These are phyloP conservation scores for Candida ipomoeae DNA, from an alignment of 805 yeast species.

Conservation along the genomic window DNA sequence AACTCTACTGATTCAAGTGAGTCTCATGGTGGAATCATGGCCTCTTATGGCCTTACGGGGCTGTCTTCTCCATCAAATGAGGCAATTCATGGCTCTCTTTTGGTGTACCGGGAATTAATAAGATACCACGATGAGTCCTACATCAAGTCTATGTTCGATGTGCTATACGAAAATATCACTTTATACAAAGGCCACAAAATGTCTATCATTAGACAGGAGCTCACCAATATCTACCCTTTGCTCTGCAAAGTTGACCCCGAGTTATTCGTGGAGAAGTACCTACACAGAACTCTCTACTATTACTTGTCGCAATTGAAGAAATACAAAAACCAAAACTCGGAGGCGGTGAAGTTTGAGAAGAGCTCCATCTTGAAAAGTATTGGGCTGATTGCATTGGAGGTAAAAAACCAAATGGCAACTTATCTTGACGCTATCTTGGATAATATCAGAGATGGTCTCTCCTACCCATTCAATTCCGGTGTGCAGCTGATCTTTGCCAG, in stretches of 20 bases:
- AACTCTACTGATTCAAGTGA: conserved; percentile 12
- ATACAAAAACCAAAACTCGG: conserved; percentile 44
- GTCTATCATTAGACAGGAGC: conserved; percentile 72
- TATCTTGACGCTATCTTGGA: conserved; percentile 85
- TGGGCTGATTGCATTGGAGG: conserved; percentile 78
- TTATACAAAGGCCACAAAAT: conserved; percentile 75
- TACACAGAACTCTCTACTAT: conserved; percentile 74
- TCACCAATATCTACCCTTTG: conserved; percentile 78
- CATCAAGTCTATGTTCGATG: conserved; percentile 66
- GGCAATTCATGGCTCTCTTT: conserved; percentile 78
- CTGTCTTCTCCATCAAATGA: conserved; percentile 43
- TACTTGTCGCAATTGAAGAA: conserved; percentile 75
- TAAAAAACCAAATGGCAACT: conserved; percentile 79
- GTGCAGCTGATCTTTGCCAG: conserved; percentile 39
- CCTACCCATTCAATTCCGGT: conserved; percentile 29
- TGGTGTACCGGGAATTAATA: conserved; percentile 77
- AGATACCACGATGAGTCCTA: conserved; percentile 64
- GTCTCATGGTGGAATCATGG: conserved; percentile 3
- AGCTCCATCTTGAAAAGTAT: conserved; percentile 73
- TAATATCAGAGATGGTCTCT: conserved; percentile 74
- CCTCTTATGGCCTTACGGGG: conserved; percentile 8
- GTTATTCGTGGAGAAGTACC: conserved; percentile 71
- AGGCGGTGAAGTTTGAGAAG: conserved; percentile 50
- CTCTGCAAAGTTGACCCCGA: conserved; percentile 75
- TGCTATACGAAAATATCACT: conserved; percentile 70